Percentiles rank a stretch among this genome's conserved stretches.
phyloP scores from a whole-genome alignment of 2,329 filamentous ascomycete genomes.

The Venturia effusa region DNA sequence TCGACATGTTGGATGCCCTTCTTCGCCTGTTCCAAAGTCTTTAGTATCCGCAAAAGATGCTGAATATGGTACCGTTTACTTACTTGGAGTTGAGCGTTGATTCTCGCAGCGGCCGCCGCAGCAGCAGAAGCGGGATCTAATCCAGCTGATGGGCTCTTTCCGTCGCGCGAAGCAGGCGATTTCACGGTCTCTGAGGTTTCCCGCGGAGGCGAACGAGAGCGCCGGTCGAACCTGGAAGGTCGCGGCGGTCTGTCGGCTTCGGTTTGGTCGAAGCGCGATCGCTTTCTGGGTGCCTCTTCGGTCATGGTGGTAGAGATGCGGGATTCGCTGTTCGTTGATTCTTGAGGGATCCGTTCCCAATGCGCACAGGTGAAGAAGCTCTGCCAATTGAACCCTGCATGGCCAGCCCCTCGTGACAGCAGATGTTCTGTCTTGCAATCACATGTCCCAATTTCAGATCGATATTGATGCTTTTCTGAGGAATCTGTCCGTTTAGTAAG shows the following conservation, averaged over 20 bases:
- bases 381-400: not conserved
- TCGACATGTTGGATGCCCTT: conserved; percentile 87
- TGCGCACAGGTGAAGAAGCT: not conserved
- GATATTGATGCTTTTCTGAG: not conserved
- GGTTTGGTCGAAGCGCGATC: conserved; percentile 89
- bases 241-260: conserved; percentile 59
- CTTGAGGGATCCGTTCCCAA: not conserved
- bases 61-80: not conserved
- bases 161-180: conserved; percentile 51
- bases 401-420: not conserved
- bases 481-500: not conserved
- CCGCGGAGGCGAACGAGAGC: conserved; percentile 68
- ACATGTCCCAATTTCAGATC: not conserved
- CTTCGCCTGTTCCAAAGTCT: conserved; percentile 44
- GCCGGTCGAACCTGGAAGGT: conserved; percentile 74
- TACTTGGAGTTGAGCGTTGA: conserved; percentile 34
- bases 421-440: not conserved
- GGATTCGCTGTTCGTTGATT: not conserved
- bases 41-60: not conserved
- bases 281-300: conserved; percentile 65
- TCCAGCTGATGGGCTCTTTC: conserved; percentile 56
- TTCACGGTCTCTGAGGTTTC: conserved; percentile 58
- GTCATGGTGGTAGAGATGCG: conserved; percentile 47
- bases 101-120: conserved; percentile 58
- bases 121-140: conserved; percentile 50